phyloP scores from a whole-genome alignment of 495 filamentous ascomycete genomes.

The Tuber indicum region DNA sequence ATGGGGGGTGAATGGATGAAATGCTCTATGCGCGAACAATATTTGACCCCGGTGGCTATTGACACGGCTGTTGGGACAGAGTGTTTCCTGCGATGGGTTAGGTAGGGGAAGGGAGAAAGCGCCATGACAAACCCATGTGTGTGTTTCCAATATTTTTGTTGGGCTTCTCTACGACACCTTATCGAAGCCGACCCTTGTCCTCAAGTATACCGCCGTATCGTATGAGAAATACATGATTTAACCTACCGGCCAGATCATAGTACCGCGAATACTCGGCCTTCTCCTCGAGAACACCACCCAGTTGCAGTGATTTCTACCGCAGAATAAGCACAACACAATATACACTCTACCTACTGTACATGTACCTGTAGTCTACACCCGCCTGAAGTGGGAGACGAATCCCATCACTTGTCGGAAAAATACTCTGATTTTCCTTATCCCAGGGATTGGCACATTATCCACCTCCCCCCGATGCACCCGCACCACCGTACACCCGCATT shows the following conservation, averaged over 20 bases:
- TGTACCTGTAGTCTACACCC: not conserved
- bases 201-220: not conserved
- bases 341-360: not conserved
- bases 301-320: not conserved
- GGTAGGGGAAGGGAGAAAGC: not conserved
- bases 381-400: not conserved
- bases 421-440: not conserved
- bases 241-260: not conserved
- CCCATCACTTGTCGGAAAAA: not conserved
- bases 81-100: not conserved
- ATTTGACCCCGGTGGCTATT: not conserved
- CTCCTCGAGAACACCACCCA: not conserved
- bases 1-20: not conserved
- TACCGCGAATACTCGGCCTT: not conserved
- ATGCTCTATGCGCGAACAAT: not conserved
- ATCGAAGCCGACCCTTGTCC: not conserved
- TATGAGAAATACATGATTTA: not conserved
- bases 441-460: not conserved
- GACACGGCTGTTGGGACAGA: not conserved
- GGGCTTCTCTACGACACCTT: not conserved
- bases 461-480: not conserved
- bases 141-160: not conserved
- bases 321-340: not conserved
- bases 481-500: not conserved
- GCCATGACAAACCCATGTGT: not conserved